Evolutionary conservation across 345 rosid species (phyloP), one percentile per base, ranked within the genome.

Genomic region (Microcos paniculata): DNA sequence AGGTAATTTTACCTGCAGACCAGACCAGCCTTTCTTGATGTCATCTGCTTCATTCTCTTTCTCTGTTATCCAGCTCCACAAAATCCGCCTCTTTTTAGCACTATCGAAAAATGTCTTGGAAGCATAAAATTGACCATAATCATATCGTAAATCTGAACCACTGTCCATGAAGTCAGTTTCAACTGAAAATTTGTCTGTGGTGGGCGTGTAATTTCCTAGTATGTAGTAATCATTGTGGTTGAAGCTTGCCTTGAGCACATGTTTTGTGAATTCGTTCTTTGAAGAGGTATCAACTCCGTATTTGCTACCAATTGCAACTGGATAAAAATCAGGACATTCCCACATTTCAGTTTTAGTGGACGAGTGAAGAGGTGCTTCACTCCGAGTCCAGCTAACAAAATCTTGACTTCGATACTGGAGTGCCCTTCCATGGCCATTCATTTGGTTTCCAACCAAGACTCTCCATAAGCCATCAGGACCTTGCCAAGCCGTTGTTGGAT

Each of bases 101-200:
- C 65, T 62, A 51, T 90, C 94, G 19, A 82, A 90, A 70, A 88
- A 90, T 0, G 94, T 76, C 79, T 90, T 90, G 0, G 91, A 88
- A 28, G 94, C 94, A 70, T 90, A 90, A 55, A 78, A 90, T 35
- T 87, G 87, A 0, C 90, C 92, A 49, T 90, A 88, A 71, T 90
- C 94, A 51, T 55, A 84, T 64, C 89, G 77, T 16, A 87, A 76
- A 15, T 87, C 91, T 0, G 71, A 78, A 79, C 84, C 1, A 79
- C 51, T n/a, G 38, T 80, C 87, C 15, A 82, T 71, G 0, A 70
- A 79, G 14, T 71, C 76, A 70, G 30, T 48, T 0, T 79, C 56
- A 28, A 81, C 88, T 1, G 88, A 87, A 21, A 63, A 90, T 1
- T 7, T 73, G 48, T 86, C 90, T 56, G 61, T 53, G 2, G 24